phyloP scores from a whole-genome alignment of 1,139 yeast genomes.

The Taiozyma onychis region DNA sequence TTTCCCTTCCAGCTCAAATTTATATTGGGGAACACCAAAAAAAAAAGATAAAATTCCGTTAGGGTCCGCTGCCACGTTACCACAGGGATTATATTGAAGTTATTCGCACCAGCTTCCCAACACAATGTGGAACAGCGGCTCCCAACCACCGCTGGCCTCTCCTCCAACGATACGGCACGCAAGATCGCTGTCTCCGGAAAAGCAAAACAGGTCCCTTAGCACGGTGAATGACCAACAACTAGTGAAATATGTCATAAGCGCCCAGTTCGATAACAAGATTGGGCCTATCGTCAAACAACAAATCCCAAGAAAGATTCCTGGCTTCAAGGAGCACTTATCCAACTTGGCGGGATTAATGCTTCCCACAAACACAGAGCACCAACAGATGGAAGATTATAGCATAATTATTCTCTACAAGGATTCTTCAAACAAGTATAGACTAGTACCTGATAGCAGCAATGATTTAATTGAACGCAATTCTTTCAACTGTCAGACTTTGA shows the following conservation, averaged over 20 bases:
- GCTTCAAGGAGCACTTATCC: constrained; percentile 34
- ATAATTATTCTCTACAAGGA: constrained; percentile 18
- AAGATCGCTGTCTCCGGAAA: background rate
- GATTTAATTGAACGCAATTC: constrained; percentile 11
- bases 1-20: too few species aligned
- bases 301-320: constrained; percentile 38
- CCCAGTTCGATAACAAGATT: constrained; percentile 54
- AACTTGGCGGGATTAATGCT: constrained; percentile 45
- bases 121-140: background rate
- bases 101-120: background rate
- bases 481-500: constrained; percentile 8
- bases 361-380: constrained; percentile 34
- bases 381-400: constrained; percentile 11
- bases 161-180: background rate
- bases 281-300: constrained; percentile 49
- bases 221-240: constrained; percentile 1
- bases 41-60: too few species aligned
- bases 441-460: constrained; percentile 16
- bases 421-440: constrained; percentile 10
- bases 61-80: background rate
- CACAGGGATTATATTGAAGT: background rate
- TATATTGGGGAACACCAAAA: too few species aligned
- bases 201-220: background rate
- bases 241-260: constrained; percentile 38
- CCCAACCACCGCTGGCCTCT: background rate